These are phyloP conservation scores for Casaregolazyma suthepensis DNA, from an alignment of 1,139 yeast species.

Conservation along the genomic window DNA sequence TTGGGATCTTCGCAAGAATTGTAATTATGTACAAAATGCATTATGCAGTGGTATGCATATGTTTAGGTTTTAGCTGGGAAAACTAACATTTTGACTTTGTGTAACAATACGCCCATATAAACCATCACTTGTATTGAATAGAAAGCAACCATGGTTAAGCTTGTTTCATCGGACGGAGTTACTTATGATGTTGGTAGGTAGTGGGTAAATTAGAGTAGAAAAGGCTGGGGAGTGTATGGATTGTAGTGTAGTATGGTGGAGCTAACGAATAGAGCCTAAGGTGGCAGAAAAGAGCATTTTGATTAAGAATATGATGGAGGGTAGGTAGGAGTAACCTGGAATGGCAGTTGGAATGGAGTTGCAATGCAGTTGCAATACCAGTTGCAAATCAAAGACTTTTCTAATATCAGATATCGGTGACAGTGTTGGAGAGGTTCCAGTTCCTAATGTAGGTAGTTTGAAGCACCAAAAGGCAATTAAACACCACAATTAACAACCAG, in stretches of 20 bases:
- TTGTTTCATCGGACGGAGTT: constrained; percentile 39
- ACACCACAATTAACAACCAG: constrained; percentile 11
- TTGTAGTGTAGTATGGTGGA: too few species aligned
- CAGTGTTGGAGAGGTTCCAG: constrained; percentile 77
- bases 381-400: too few species aligned
- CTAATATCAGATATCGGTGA: constrained; percentile 41
- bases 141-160: constrained; percentile 27
- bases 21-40: neutral
- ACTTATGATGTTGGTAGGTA: constrained; percentile 36
- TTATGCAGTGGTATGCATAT: neutral
- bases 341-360: too few species aligned
- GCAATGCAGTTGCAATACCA: too few species aligned
- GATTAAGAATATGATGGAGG: constrained; percentile 86
- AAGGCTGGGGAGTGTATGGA: neutral
- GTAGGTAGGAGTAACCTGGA: constrained; percentile 34
- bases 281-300: constrained; percentile 88
- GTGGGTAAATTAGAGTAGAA: neutral
- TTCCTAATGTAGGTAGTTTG: constrained; percentile 67
- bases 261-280: constrained; percentile 52
- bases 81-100: neutral
- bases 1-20: constrained; percentile 4
- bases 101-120: neutral
- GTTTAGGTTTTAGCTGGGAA: neutral
- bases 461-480: neutral
- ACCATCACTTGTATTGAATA: neutral